phyloP scores from a whole-genome alignment of 2,329 filamentous ascomycete species.

The Apiospora kogelbergensis region DNA sequence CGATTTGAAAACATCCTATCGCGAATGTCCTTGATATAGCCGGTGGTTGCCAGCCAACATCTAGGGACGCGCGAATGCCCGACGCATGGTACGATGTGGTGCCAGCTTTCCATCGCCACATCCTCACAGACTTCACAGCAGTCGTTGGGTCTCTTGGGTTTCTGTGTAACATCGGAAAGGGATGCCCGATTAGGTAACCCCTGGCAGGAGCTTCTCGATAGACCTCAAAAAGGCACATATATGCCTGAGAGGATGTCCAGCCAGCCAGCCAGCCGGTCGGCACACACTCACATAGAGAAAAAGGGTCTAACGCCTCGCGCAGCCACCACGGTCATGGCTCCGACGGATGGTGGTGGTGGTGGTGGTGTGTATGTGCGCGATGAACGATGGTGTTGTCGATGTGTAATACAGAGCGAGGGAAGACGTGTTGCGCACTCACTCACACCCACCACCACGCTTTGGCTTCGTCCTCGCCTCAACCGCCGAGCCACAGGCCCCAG shows the following conservation, averaged over 20 bases:
- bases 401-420: not conserved
- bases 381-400: not conserved
- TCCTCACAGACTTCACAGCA: not conserved
- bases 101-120: not conserved
- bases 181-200: not conserved
- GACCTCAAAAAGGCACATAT: not conserved
- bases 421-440: not conserved
- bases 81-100: not conserved
- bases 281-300: not conserved
- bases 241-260: not conserved
- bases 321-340: not conserved
- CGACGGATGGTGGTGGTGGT: not conserved
- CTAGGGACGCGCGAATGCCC: not conserved
- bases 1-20: not conserved
- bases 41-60: not conserved
- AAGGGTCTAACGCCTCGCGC: not conserved
- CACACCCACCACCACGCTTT: not conserved
- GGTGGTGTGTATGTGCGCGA: not conserved
- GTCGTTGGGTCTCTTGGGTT: not conserved
- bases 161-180: not conserved
- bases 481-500: not conserved
- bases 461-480: not conserved
- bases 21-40: not conserved
- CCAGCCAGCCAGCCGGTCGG: not conserved
- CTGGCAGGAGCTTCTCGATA: not conserved